phyloP scores from a whole-genome alignment of 805 yeast genomes.

The Tetrapisispora pingtungensis region DNA sequence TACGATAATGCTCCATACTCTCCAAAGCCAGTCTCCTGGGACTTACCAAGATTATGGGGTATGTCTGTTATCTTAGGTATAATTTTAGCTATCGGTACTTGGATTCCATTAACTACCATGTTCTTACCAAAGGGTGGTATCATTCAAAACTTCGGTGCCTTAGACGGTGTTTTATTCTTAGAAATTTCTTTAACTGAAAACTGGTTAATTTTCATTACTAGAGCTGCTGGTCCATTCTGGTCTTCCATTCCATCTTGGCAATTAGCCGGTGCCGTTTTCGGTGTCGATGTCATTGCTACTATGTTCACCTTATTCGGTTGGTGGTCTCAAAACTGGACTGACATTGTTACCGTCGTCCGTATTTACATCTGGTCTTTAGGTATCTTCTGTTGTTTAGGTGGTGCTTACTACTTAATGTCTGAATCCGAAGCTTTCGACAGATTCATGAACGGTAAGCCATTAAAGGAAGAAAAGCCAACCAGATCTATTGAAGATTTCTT shows the following conservation, averaged over 20 bases:
- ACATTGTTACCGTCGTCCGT: constrained; percentile 88
- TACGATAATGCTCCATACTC: constrained; percentile 96
- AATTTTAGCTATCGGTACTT: constrained; percentile 81
- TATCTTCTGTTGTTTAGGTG: constrained; percentile 92
- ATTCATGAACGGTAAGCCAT: constrained; percentile 73
- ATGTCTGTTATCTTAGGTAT: constrained; percentile 82
- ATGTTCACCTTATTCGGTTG: constrained; percentile 90
- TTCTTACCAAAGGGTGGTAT: constrained; percentile 86
- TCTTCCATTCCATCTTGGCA: constrained; percentile 94
- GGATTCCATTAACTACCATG: constrained; percentile 94
- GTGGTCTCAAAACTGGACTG: constrained; percentile 98
- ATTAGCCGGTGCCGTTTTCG: constrained; percentile 85
- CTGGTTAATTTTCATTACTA: constrained; percentile 93
- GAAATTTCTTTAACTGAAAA: constrained; percentile 92
- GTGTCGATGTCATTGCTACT: constrained; percentile 85
- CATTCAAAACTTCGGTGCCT: constrained; percentile 89
- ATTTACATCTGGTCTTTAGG: constrained; percentile 95
- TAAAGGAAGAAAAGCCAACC: constrained; percentile 43
- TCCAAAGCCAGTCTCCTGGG: constrained; percentile 91
- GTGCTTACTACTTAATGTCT: constrained; percentile 91
- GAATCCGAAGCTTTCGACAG: constrained; percentile 69
- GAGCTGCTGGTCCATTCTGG: constrained; percentile 99
- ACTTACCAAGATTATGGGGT: constrained; percentile 95
- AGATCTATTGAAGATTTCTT: constrained; percentile 78
- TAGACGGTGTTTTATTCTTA: constrained; percentile 88